A percentile compares a stretch with the other conserved stretches of the same genome.
Evolutionary conservation across 192 early-diverging fungal species (phyloP).

Genomic region (Polychytrium aggregatum): DNA sequence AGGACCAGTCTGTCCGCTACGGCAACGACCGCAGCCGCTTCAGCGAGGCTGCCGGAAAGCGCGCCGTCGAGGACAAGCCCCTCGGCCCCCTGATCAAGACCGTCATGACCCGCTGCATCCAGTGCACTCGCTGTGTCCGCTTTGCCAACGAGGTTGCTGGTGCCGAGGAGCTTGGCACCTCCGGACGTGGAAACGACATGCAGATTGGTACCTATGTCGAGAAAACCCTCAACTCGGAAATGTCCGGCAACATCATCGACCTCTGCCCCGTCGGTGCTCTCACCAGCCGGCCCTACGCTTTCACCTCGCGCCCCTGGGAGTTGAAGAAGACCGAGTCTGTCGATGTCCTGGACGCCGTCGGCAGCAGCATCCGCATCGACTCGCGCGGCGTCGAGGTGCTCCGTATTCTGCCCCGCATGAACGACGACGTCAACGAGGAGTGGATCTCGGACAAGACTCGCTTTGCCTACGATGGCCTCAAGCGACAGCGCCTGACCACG

Average conservation of each 20-base stretch:
- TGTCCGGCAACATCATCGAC: conserved; percentile 97
- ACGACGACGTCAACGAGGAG: conserved; percentile 98
- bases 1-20: conserved; percentile 95
- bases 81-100: conserved; percentile 94
- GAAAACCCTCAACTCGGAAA: conserved; percentile 77
- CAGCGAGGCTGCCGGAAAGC: conserved; percentile 68
- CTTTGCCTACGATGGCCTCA: conserved; percentile 89
- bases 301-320: conserved; percentile 93
- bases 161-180: conserved; percentile 86
- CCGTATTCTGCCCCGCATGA: conserved; percentile 87
- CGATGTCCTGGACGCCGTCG: conserved; percentile 90
- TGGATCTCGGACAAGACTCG: conserved; percentile 99
- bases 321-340: conserved; percentile 90
- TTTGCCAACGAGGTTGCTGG: conserved; percentile 98
- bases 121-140: conserved; percentile 97
- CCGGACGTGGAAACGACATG: conserved; percentile 94
- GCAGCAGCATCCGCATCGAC: conserved; percentile 92
- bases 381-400: conserved; percentile 92
- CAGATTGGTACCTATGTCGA: conserved; percentile 96
- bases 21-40: conserved; percentile 90
- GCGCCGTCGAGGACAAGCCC: conserved; percentile 95
- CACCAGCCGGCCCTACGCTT: conserved; percentile 93
- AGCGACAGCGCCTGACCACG: conserved; percentile 86
- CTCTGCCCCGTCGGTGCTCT: conserved; percentile 97
- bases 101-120: conserved; percentile 96